Conservation (phyloP, 495 filamentous ascomycete genomes). For the Daldinia vernicosa region DNA sequence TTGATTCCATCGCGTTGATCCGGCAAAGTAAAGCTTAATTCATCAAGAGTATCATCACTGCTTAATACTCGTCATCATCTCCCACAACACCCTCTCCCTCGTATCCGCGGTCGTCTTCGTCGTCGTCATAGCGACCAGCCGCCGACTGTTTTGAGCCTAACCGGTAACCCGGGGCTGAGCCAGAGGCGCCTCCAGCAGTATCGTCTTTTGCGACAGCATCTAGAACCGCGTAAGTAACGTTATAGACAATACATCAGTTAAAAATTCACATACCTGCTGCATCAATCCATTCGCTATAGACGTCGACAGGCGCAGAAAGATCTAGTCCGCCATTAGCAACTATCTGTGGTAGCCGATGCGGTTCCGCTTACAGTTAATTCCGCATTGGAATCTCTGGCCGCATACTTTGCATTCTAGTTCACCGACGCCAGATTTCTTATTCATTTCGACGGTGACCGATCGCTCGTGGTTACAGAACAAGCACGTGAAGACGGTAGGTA, state of each 20-base stretch:
- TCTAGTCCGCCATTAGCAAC: constrained; percentile 58
- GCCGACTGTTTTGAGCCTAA: constrained; percentile 52
- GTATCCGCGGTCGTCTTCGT: constrained; percentile 56
- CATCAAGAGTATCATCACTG: not conserved
- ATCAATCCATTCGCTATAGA: constrained; percentile 98
- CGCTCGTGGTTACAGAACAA: constrained; percentile 98
- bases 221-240: constrained; percentile 36
- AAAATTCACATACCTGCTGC: constrained; percentile 78
- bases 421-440: constrained; percentile 89
- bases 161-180: constrained; percentile 44
- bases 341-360: not conserved
- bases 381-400: constrained; percentile 89
- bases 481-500: constrained; percentile 91
- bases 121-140: constrained; percentile 57
- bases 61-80: constrained; percentile 56
- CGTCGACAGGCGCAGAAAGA: constrained; percentile 88
- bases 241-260: not conserved
- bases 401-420: constrained; percentile 89
- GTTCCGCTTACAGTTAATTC: constrained; percentile 80
- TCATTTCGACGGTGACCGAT: constrained; percentile 84
- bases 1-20: not conserved
- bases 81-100: constrained; percentile 54
- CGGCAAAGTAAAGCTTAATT: not conserved
- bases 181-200: constrained; percentile 24
- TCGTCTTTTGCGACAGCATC: constrained; percentile 57